Base-by-base conservation (phyloP, 2,329 filamentous ascomycete genomes). In the Fusarium annulatum region DNA sequence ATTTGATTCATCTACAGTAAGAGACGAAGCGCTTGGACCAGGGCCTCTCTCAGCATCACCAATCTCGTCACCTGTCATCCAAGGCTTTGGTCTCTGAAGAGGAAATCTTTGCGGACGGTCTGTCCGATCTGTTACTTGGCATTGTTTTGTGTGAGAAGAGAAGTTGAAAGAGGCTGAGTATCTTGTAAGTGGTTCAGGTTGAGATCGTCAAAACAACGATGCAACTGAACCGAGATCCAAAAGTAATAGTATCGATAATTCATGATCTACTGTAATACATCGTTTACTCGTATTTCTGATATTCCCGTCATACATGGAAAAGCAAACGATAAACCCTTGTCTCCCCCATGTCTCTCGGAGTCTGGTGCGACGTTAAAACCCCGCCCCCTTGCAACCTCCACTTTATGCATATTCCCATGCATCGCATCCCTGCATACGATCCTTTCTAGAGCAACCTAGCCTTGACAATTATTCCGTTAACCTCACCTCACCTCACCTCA, bases 401-500 rank as follows among this genome's bases (percentile, higher is more conserved):
- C 67, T 64, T 73, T 74, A 74, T 73, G 71, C 71, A 73, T 74
- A 71, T 71, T 63, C 70, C 70, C 56, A 52, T n/a, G 23, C 41
- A 68, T 68, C 45, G n/a, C 56, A 65, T 72, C 55, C 69, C 56
- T 71, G 58, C 62, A 38, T 52, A 61, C 42, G 41, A 60, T 49
- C 57, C 33, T 59, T 67, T 49, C 36, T 64, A 48, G 48, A 34
- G 48, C 16, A 11, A n/a, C 26, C 43, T 46, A 23, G 23, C 34
- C 34, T 53, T 28, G 51, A 56, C 69, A 58, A 60, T 41, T 30
- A 30, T 52, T 60, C 23, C 10, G 30, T 43, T 43, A 28, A 39
- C 48, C 48, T 51, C 21, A 41, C 33, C 30, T 45, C 46, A 52
- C 30, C 48, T 53, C 51, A 39, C 23, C 51, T 55, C 62, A 53